Evolutionary conservation across 2,329 filamentous ascomycete genomes (phyloP).

Genomic region (Phoma sp.): DNA sequence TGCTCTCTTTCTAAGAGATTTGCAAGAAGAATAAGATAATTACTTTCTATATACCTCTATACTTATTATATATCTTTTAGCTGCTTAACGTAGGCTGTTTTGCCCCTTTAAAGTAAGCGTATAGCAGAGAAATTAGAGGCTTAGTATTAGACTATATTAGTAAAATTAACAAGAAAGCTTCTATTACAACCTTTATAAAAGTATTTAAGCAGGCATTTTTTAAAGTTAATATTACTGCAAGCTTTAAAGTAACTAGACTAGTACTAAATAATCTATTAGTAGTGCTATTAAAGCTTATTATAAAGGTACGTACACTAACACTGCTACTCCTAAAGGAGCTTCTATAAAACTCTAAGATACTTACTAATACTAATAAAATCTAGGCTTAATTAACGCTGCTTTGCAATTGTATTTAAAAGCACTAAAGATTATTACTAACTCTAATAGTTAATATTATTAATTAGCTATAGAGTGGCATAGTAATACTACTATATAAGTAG

Average conservation of each 20-base stretch:
- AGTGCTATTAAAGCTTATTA: slow-evolving; percentile 14
- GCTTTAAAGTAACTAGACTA: slow-evolving; percentile 42
- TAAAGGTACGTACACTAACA: slow-evolving; percentile 24
- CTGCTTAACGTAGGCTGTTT: neutral
- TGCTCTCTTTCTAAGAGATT: slow-evolving; percentile 24
- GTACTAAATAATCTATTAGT: slow-evolving; percentile 38
- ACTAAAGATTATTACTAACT: neutral
- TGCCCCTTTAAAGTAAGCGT: slow-evolving; percentile 41
- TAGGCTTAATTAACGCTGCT: slow-evolving; percentile 8
- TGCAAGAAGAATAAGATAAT: slow-evolving; percentile 2
- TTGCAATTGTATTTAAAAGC: neutral
- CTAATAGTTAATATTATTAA: neutral
- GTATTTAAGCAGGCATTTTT: slow-evolving; percentile 9
- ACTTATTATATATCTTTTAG: neutral
- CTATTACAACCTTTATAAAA: neutral
- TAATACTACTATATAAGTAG: neutral
- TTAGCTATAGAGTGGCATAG: neutral
- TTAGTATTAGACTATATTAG: slow-evolving; percentile 1
- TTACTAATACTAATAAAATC: neutral
- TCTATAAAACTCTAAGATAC: slow-evolving; percentile 17
- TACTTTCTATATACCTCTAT: neutral
- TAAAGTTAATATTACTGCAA: slow-evolving; percentile 30
- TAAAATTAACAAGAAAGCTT: slow-evolving; percentile 10
- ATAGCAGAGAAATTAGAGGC: slow-evolving; percentile 18
- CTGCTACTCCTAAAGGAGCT: slow-evolving; percentile 6